Base-by-base conservation (phyloP, 2,329 filamentous ascomycete genomes). In the Penicillium decumbens region DNA sequence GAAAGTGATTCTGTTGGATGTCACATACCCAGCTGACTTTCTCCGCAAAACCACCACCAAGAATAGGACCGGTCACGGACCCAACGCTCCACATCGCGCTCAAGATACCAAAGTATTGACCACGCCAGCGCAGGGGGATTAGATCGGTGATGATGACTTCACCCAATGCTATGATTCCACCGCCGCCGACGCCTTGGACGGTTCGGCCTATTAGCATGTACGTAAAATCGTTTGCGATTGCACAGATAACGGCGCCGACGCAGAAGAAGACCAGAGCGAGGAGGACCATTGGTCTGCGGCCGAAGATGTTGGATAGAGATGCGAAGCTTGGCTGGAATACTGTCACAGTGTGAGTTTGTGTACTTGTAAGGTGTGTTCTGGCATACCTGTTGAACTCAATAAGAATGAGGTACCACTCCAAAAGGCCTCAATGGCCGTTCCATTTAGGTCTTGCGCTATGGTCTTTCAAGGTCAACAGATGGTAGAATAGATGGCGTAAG, bases 371-470 rank as follows among this genome's bases (percentile, higher is more conserved):
- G 37, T 13, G 25, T 3, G 8, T 10, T 1, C 32, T 6, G 23
- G 24, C 42, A 4, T 47, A 64, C 63, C 63, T 28, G 64, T 65
- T 10, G 63, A 65, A 20, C 49, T 54, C 4, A 80, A 63, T 0
- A 80, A 66, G 52, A 77, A 80, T 0, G 74, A 72, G 0, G 76
- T 75, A 0, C 75, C 76, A 30, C 74, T 71, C 78, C 77, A 80
- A 57, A 79, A 78, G 0, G 75, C 71, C 42, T 76, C 63, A 8
- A 67, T 71, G 0, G 68, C 64, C 0, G 61, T 65, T 32, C 66
- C 65, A n/a, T 69, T 50, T 2, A 73, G 51, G 2, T 62, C 59
- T 45, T 60, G 33, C 3, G 68, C 59, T 27, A 72, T 68, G 12
- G 60, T 68, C 66, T 70, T 37, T 9, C 1, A 10, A 18, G 27